Base-by-base conservation (phyloP, 139 green algal genomes). In the Micractinium sp. region DNA sequence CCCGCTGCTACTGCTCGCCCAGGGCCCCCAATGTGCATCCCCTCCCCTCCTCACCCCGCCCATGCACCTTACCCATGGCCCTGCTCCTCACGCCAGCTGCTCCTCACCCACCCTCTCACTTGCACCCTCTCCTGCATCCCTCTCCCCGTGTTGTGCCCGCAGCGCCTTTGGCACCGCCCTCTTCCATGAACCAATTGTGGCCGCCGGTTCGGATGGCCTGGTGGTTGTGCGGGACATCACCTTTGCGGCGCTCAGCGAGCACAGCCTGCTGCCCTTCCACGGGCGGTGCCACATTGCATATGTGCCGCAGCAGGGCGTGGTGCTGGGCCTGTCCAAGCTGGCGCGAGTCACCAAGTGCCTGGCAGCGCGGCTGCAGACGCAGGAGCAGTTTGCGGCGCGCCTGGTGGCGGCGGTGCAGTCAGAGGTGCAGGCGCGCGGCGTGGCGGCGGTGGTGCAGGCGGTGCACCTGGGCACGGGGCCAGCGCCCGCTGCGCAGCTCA, bases 141-240 rank as follows among this genome's bases (percentile, higher is more conserved):
- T 25, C 36, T n/a, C 36, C 7, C 36, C n/a, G 22, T 33, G 19
- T 22, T 53, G 38, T 67, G 7, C 36, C 56, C 41, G 39, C 95
- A 97, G 95, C 82, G 91, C 92, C 4, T 88, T 98, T 33, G 95
- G 94, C 38, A 85, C 88, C 14, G 96, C 96, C 29, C 87, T 98
- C 0, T 99, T 99, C 76, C 90, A 97, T 69, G 96, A 99, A 89
- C 94, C 93, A 0, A 88, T 94, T 1, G 91, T 98, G 9, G 33
- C 71, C 23, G 61, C 77, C 2, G 83, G 53, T 53, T 33, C 66
- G 41, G 79, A 84, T 66, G 95, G 94, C 35, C 87, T 99, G 19
- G 96, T 99, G 3, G 33, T 98, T 2, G 96, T 99, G 38, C 92
- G 96, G 2, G 97, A 99, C 91, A 97, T 99, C 56, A 95, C 98